A percentile compares a stretch with the other conserved stretches of the same genome.
Conservation (phyloP, 2,329 filamentous ascomycete species). For the Hymenotorrendiella dingleyae region DNA sequence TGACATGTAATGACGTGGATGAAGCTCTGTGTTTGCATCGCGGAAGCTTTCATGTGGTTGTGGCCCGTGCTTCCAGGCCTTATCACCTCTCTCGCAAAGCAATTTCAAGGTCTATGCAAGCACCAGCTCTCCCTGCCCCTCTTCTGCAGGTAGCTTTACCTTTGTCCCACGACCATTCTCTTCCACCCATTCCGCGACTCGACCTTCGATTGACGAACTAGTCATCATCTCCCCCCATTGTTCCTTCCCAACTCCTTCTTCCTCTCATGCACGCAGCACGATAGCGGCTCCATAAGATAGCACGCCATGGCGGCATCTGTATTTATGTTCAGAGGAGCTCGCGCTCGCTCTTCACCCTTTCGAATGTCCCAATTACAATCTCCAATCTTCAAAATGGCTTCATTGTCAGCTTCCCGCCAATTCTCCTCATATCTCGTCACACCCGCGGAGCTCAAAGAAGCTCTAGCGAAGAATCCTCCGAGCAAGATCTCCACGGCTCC, state of each 20-base stretch:
- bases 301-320: constrained; percentile 27
- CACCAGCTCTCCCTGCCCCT: constrained; percentile 8
- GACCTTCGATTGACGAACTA: not conserved
- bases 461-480: constrained; percentile 74
- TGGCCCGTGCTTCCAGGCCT: not conserved
- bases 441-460: constrained; percentile 73
- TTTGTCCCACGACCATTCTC: constrained; percentile 4
- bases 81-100: constrained; percentile 3
- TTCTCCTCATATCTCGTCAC: constrained; percentile 83
- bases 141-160: constrained; percentile 1
- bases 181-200: not conserved
- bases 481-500: constrained; percentile 76
- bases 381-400: constrained; percentile 30
- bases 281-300: constrained; percentile 15
- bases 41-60: not conserved
- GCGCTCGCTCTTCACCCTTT: constrained; percentile 8
- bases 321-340: constrained; percentile 18
- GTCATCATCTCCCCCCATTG: not conserved
- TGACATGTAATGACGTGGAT: not conserved
- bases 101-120: constrained; percentile 4
- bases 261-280: constrained; percentile 16
- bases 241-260: constrained; percentile 1
- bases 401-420: constrained; percentile 30
- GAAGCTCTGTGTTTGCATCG: too few species aligned
- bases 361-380: constrained; percentile 15